Base-by-base conservation (phyloP, 139 green algal species). In the Picochlorum sp. region DNA sequence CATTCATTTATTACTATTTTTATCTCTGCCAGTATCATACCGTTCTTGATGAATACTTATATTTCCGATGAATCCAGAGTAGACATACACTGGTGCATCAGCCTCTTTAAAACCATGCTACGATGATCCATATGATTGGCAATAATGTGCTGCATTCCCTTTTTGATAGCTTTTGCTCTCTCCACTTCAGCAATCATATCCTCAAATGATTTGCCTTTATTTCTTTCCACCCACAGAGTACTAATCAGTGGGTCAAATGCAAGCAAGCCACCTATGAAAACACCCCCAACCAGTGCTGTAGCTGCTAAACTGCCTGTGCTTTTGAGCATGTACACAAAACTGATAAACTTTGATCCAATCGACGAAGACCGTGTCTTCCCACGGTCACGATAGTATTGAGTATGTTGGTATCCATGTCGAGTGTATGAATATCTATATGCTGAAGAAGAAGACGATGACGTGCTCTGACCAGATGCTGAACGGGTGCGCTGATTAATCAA, bases 131-230 rank as follows among this genome's bases (percentile, higher is more conserved):
- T 11, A 41, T 41, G 34, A 41, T 41, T 0, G 9, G 6, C 34
- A 41, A 41, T 41, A 4, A 9, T 11, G 8, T 4, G 34, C 34
- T 65, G n/a, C 23, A 28, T n/a, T 1, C 57, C 20, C 58, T 20
- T 26, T 4, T 28, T 59, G n/a, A 20, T 18, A 18, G 21, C 2
- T 41, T 65, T 52, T 24, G 13, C 20, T 11, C 58, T 65, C 58
- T 32, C 58, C 13, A 65, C 23, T 15, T 65, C 58, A 8, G 4
- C 18, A 18, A 58, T 32, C 20, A 65, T 65, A 51, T 50, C 20
- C 15, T 65, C 23, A 52, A 65, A 65, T 23, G 57, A 52, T 52
- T 65, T 65, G 5, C 58, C 58, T 51, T 52, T 50, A 52, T 65
- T 65, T 9, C 11, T 51, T n/a, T 15, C 13, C n/a, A 21, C 58